phyloP scores from a whole-genome alignment of 805 yeast genomes.

The Candida krabiensis region DNA sequence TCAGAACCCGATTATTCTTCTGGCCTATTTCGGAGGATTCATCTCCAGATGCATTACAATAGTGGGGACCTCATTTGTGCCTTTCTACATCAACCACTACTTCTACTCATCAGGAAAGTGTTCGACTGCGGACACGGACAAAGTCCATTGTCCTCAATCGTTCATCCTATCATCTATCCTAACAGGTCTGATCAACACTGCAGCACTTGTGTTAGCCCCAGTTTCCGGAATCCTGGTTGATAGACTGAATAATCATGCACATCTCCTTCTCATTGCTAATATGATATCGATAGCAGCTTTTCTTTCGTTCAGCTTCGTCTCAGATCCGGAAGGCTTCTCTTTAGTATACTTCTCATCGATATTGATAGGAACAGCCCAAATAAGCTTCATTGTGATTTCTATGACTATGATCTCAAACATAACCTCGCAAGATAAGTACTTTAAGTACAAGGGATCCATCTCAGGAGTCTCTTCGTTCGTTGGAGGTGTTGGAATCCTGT shows the following conservation, averaged over 20 bases:
- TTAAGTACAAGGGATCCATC: slow-evolving; percentile 57
- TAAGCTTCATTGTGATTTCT: slow-evolving; percentile 60
- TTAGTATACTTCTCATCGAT: slow-evolving; percentile 40
- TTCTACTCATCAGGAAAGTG: slow-evolving; percentile 54
- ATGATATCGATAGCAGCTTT: slow-evolving; percentile 45
- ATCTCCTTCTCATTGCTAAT: slow-evolving; percentile 38
- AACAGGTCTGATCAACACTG: slow-evolving; percentile 64
- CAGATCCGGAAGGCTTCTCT: slow-evolving; percentile 36
- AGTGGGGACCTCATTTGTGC: slow-evolving; percentile 58
- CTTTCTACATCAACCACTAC: slow-evolving; percentile 59
- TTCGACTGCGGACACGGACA: slow-evolving; percentile 32
- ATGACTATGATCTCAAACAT: slow-evolving; percentile 50
- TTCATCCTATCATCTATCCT: slow-evolving; percentile 65
- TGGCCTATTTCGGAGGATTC: slow-evolving; percentile 62
- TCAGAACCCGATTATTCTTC: slow-evolving; percentile 44
- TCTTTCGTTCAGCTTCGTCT: slow-evolving; percentile 33
- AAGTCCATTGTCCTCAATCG: slow-evolving; percentile 56
- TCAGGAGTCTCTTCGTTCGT: slow-evolving; percentile 68
- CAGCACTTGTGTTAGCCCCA: slow-evolving; percentile 62
- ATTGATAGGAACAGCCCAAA: slow-evolving; percentile 60
- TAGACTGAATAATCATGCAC: slow-evolving; percentile 31
- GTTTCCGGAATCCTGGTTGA: slow-evolving; percentile 62
- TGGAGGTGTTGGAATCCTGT: slow-evolving; percentile 67
- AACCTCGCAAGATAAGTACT: slow-evolving; percentile 42
- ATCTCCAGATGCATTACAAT: slow-evolving; percentile 66